A percentile compares a stretch with the other conserved stretches of the same genome.
Evolutionary conservation across 1,139 yeast genomes (phyloP).

Genomic region (Blastobotrys buckinghamii): DNA sequence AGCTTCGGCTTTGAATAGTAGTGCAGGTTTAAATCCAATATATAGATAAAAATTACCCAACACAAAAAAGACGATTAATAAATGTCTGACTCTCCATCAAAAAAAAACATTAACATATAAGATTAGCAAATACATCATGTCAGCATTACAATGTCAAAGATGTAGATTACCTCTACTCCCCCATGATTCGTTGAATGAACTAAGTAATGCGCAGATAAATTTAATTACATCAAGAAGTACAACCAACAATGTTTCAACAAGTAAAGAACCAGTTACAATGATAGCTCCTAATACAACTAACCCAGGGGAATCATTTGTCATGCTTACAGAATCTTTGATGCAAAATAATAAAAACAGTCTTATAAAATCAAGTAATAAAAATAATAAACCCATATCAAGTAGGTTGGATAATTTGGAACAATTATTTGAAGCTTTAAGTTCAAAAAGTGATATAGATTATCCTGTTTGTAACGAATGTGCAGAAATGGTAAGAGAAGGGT

Average conservation of each 20-base stretch:
- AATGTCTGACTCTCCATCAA: too few species aligned
- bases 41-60: background rate
- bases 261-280: conserved; percentile 1
- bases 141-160: conserved; percentile 42
- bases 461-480: conserved; percentile 91
- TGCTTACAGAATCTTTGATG: conserved; percentile 35
- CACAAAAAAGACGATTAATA: too few species aligned
- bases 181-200: conserved; percentile 47
- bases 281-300: conserved; percentile 5
- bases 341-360: background rate
- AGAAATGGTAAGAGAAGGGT: conserved; percentile 54
- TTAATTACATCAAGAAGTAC: conserved; percentile 30
- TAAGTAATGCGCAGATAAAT: conserved; percentile 49
- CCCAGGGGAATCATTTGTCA: conserved; percentile 40
- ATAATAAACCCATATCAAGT: conserved; percentile 35
- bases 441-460: conserved; percentile 73
- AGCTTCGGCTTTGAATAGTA: too few species aligned
- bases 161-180: conserved; percentile 54
- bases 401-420: conserved; percentile 47
- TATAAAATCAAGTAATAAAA: conserved; percentile 4
- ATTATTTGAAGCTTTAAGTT: conserved; percentile 60
- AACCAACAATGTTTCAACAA: background rate
- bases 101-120: background rate
- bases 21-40: too few species aligned
- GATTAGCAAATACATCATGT: background rate